These are phyloP conservation scores for Adiantum capillusveneris DNA, from an alignment of 75 land plant genomes.

Conservation along the genomic window DNA sequence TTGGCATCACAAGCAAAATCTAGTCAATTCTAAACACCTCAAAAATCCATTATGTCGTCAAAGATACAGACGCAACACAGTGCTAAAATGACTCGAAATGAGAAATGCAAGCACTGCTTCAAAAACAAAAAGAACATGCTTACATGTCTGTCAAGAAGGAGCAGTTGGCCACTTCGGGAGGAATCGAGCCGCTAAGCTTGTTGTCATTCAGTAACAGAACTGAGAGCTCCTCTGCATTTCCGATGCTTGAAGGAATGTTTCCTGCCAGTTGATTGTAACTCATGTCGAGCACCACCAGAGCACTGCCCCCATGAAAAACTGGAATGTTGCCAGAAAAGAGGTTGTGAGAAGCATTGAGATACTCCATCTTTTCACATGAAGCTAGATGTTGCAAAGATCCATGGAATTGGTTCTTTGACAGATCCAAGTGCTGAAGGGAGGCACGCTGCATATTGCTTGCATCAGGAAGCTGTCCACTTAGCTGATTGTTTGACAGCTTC, in stretches of 20 bases:
- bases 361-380: slow-evolving; percentile 21
- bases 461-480: slow-evolving; percentile 15
- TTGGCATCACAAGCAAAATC: too few relatives aligned
- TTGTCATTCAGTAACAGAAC: slow-evolving; percentile 54
- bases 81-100: background rate
- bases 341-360: slow-evolving; percentile 53
- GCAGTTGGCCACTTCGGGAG: slow-evolving; percentile 52
- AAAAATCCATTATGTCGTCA: too few relatives aligned
- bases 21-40: too few relatives aligned
- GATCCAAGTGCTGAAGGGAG: slow-evolving; percentile 26
- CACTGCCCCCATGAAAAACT: slow-evolving; percentile 35
- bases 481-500: slow-evolving; percentile 15
- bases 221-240: slow-evolving; percentile 37
- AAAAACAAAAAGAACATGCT: slow-evolving; percentile 16
- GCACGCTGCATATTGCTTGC: background rate
- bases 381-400: slow-evolving; percentile 24
- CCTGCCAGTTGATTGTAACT: slow-evolving; percentile 55
- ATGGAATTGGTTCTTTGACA: slow-evolving; percentile 33
- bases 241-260: slow-evolving; percentile 56
- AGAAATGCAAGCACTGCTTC: too few relatives aligned
- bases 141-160: slow-evolving; percentile 57
- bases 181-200: slow-evolving; percentile 49
- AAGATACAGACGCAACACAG: background rate
- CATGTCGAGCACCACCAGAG: slow-evolving; percentile 40
- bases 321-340: slow-evolving; percentile 50